These are phyloP conservation scores for Orbilia brochopaga DNA, from an alignment of 2,329 filamentous ascomycete genomes.

Conservation along the genomic window DNA sequence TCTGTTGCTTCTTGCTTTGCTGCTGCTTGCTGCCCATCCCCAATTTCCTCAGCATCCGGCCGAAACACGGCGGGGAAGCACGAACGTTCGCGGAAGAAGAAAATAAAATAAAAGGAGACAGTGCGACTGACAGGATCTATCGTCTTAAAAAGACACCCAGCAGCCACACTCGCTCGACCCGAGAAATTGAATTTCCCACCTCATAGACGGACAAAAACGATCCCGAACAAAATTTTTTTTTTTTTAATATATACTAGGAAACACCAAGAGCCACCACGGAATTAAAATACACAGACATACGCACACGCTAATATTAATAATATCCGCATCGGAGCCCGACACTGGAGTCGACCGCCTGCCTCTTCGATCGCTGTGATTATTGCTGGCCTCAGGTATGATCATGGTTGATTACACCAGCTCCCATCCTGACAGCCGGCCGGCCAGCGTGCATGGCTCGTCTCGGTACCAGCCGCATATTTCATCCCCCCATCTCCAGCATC, in stretches of 20 bases:
- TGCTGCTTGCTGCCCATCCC: slow-evolving; percentile 31
- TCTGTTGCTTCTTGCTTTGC: slow-evolving; percentile 39
- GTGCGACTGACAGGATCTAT: slow-evolving; percentile 39
- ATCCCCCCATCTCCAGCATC: slow-evolving; percentile 54
- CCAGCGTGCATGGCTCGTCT: slow-evolving; percentile 53
- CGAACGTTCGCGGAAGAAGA: slow-evolving; percentile 4
- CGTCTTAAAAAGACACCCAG: slow-evolving; percentile 17
- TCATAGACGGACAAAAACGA: too few relatives aligned
- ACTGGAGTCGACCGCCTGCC: slow-evolving; percentile 8
- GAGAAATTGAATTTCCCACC: not conserved
- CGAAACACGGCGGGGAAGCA: slow-evolving; percentile 31
- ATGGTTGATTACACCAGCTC: slow-evolving; percentile 55
- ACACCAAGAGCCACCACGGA: too few relatives aligned
- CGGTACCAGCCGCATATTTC: slow-evolving; percentile 53
- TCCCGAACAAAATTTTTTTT: too few relatives aligned
- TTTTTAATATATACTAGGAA: too few relatives aligned
- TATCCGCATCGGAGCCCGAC: not conserved
- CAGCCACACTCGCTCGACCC: slow-evolving; percentile 17
- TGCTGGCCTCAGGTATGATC: slow-evolving; percentile 54
- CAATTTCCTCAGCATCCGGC: slow-evolving; percentile 43
- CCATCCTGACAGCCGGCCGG: slow-evolving; percentile 53
- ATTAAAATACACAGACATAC: not conserved
- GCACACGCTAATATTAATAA: not conserved
- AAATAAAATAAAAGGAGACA: slow-evolving; percentile 39
- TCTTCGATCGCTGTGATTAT: slow-evolving; percentile 33